Evolutionary conservation across 441 rosid genomes (phyloP), one percentile per base, ranked within the genome.

Genomic region (Gossypium aridum): DNA sequence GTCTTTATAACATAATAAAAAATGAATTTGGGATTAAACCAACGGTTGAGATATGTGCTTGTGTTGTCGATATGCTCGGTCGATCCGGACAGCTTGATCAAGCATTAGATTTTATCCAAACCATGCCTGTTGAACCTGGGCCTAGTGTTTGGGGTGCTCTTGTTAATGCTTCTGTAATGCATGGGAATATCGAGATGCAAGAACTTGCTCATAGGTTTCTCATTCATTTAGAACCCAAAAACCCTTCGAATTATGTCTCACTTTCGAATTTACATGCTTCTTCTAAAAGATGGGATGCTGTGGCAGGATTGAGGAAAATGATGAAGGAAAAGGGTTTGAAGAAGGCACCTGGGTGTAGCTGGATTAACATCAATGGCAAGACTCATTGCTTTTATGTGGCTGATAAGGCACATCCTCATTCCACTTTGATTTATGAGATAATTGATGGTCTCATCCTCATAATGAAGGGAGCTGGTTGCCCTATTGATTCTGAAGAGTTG

Each of bases 121-220:
- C 69, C 34, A 91, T 91, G 92, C 88, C 86, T 6, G 71, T 83
- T 75, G 85, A 81, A 80, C 85, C 94, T 16, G 80, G 86, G 63
- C 87, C 94, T 13, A 89, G 92, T 53, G 79, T 87, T 23, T 91
- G 92, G 93, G 94, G 92, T 2, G 89, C 94, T 76, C 87, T 89
- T 75, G 78, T 88, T 34, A 85, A 81, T 82, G 91, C 91, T 64
- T 83, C 91, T 16, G 70, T 81, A 53, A 60, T 85, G 78, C 92
- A 89, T 53, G 94, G 90, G 78, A 89, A 88, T 78, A 51, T 54
- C 12, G 79, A 83, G 74, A 85, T 89, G 87, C 89, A 84, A 70
- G 87, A 83, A 73, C 82, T 91, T 70, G 92, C 91, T 49, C 85
- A 87, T 54, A 72, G 72, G 51, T 78, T 77, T 55, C 94, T 91